Evolutionary conservation across 1,284 basidiomycete genomes (phyloP).

Genomic region (Pisolithus thermaeus): DNA sequence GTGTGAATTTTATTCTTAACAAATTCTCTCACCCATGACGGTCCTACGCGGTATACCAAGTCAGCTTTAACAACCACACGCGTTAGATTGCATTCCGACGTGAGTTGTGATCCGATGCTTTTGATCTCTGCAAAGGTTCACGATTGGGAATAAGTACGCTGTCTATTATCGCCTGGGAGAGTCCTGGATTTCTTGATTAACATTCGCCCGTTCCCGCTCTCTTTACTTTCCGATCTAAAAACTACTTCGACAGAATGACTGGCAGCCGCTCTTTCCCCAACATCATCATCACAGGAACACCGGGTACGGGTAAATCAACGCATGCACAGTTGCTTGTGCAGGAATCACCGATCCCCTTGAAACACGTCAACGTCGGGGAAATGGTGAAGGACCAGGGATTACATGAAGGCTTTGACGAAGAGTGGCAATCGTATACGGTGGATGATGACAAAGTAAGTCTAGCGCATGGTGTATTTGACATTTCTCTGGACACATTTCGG

Average conservation of each 20-base stretch:
- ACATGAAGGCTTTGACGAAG: constrained; percentile 84
- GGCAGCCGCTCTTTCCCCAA: constrained; percentile 48
- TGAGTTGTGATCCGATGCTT: too few species aligned
- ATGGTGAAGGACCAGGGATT: constrained; percentile 81
- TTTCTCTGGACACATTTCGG: neutral
- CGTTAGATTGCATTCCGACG: too few species aligned
- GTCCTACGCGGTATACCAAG: too few species aligned
- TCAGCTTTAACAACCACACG: too few species aligned
- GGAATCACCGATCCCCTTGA: constrained; percentile 60
- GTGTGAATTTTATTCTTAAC: neutral
- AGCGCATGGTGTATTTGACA: constrained; percentile 4
- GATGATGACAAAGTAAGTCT: constrained; percentile 86
- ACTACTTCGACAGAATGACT: neutral
- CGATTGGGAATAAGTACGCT: too few species aligned
- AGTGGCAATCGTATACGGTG: constrained; percentile 92
- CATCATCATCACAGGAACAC: constrained; percentile 90
- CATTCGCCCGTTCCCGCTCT: too few species aligned
- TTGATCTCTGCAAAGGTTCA: too few species aligned
- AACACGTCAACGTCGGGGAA: constrained; percentile 87
- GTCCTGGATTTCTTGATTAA: too few species aligned
- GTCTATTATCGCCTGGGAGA: too few species aligned
- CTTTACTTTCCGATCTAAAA: too few species aligned
- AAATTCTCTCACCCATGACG: too few species aligned
- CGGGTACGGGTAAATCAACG: constrained; percentile 86
- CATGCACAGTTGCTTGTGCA: constrained; percentile 76